A percentile compares a stretch with the other conserved stretches of the same genome.
phyloP scores from a whole-genome alignment of 768 basidiomycete genomes.

The Kwoniella dejecticola region DNA sequence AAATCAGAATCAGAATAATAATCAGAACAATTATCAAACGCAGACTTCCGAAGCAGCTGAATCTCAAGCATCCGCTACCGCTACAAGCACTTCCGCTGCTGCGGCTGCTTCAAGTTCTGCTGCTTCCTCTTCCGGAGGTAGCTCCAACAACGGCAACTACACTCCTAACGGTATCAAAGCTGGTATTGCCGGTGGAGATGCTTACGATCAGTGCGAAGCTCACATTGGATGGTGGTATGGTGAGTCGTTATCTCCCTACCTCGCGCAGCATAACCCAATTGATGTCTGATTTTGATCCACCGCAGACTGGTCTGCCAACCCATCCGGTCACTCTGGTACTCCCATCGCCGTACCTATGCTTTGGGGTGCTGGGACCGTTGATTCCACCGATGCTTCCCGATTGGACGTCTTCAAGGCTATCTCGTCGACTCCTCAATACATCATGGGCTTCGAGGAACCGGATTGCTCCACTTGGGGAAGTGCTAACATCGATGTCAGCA shows the following conservation, averaged over 20 bases:
- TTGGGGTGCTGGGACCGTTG: constrained; percentile 50
- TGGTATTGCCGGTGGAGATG: constrained; percentile 52
- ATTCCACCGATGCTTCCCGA: constrained; percentile 46
- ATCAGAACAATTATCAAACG: neutral
- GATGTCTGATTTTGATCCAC: neutral
- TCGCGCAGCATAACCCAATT: too few species aligned
- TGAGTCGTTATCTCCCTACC: constrained; percentile 18
- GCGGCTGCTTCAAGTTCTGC: constrained; percentile 14
- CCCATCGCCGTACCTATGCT: constrained; percentile 48
- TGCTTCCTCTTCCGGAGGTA: constrained; percentile 11
- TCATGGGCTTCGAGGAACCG: constrained; percentile 56
- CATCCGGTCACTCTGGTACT: constrained; percentile 28
- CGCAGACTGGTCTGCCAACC: constrained; percentile 37
- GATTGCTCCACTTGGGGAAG: constrained; percentile 49
- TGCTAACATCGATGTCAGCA: constrained; percentile 32
- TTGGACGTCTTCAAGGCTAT: constrained; percentile 48
- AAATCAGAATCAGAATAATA: constrained; percentile 1
- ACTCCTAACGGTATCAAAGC: constrained; percentile 54
- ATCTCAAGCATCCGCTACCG: constrained; percentile 6
- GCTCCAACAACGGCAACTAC: constrained; percentile 14
- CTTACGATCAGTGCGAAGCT: constrained; percentile 33
- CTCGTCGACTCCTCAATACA: constrained; percentile 45
- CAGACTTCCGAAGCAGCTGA: constrained; percentile 2
- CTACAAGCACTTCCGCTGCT: constrained; percentile 11
- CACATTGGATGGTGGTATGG: constrained; percentile 56